These are phyloP conservation scores for Diaporthe citrichinensis DNA, from an alignment of 2,329 filamentous ascomycete species.

Conservation along the genomic window DNA sequence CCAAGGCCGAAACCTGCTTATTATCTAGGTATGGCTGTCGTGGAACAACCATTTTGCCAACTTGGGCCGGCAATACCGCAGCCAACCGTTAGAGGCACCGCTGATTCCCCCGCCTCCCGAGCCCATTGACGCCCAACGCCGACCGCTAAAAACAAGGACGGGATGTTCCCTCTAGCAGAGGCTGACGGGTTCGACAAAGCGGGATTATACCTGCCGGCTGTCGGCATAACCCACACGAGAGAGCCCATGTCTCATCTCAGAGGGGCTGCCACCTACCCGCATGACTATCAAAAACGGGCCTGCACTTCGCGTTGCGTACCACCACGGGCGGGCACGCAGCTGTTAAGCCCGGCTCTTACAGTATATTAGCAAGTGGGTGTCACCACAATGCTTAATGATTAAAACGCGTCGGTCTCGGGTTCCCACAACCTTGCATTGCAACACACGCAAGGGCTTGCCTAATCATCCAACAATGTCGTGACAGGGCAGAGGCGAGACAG, in stretches of 20 bases:
- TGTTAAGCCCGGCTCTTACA: neutral
- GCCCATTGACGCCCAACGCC: slow-evolving; percentile 34
- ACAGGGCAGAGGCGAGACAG: slow-evolving; percentile 21
- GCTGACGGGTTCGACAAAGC: neutral
- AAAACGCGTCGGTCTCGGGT: slow-evolving; percentile 1
- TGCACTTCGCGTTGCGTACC: neutral
- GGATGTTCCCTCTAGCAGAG: slow-evolving; percentile 20
- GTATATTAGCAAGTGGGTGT: slow-evolving; percentile 17
- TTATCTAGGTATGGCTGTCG: neutral
- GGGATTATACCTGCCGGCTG: slow-evolving; percentile 16
- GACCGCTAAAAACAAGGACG: slow-evolving; percentile 10
- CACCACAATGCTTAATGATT: slow-evolving; percentile 3
- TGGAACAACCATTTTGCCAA: slow-evolving; percentile 22
- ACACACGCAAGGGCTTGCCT: neutral
- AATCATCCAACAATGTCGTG: slow-evolving; percentile 17
- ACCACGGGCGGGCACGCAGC: neutral
- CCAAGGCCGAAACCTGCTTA: slow-evolving; percentile 23
- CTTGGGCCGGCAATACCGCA: neutral
- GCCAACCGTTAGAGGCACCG: slow-evolving; percentile 6
- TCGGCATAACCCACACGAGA: slow-evolving; percentile 15
- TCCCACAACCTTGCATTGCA: slow-evolving; percentile 25
- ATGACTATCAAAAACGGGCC: neutral
- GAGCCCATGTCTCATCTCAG: slow-evolving; percentile 26
- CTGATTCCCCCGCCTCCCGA: slow-evolving; percentile 19
- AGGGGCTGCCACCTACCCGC: slow-evolving; percentile 6